Evolutionary conservation across 495 filamentous ascomycete genomes (phyloP).

Genomic region (Aspergillus nidulans): DNA sequence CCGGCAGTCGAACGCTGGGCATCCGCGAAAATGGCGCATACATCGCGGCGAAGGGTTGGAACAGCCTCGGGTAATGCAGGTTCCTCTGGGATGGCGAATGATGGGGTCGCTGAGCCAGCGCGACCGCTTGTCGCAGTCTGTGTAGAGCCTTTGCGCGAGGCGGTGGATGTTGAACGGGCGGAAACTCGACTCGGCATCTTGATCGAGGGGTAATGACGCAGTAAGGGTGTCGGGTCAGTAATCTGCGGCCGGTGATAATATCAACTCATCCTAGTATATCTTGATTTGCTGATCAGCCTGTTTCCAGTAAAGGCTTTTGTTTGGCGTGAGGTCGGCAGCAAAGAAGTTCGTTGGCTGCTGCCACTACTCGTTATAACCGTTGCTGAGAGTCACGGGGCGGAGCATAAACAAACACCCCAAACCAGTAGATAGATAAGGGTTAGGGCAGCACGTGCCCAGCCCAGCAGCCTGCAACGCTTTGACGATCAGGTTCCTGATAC

Average conservation of each 20-base stretch:
- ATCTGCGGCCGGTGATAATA: not conserved
- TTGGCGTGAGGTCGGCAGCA: not conserved
- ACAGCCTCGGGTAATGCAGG: constrained; percentile 48
- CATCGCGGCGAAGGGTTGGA: constrained; percentile 66
- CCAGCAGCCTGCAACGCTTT: not conserved
- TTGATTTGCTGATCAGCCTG: not conserved
- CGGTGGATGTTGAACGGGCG: constrained; percentile 50
- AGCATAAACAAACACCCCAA: constrained; percentile 50
- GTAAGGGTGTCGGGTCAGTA: constrained; percentile 18
- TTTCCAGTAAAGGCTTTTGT: not conserved
- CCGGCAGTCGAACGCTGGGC: constrained; percentile 83
- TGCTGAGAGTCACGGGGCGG: constrained; percentile 21
- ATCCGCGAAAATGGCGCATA: constrained; percentile 77
- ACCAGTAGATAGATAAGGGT: constrained; percentile 38
- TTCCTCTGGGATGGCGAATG: constrained; percentile 67
- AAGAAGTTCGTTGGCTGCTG: not conserved
- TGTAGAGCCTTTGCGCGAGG: constrained; percentile 54
- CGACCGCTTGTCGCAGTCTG: constrained; percentile 55
- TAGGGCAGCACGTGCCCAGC: constrained; percentile 20
- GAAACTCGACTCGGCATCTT: constrained; percentile 61
- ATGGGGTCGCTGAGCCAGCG: constrained; percentile 58
- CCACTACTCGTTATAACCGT: constrained; percentile 8
- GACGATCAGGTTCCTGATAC: not conserved
- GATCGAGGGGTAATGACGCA: constrained; percentile 14
- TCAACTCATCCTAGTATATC: constrained; percentile 23